Conservation (phyloP, 306 rosid species). For the Urtica urens region DNA sequence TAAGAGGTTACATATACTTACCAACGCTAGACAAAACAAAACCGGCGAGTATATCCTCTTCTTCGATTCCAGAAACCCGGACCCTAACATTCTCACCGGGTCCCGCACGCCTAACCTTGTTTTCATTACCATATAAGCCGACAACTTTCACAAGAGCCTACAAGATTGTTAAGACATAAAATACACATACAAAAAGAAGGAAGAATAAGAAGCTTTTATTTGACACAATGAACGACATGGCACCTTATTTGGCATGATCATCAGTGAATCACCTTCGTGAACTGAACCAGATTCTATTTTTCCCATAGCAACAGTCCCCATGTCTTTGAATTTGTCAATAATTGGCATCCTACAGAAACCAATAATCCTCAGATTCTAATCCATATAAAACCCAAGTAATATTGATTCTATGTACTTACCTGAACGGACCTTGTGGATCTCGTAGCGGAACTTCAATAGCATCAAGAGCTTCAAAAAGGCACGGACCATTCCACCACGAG, state of each 20-base stretch:
- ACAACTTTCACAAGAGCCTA: constrained; percentile 79
- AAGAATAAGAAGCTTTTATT: background rate
- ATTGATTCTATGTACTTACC: constrained; percentile 52
- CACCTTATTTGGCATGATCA: constrained; percentile 97
- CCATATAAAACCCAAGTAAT: no score
- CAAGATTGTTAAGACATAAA: constrained; percentile 3
- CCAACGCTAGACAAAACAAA: constrained; percentile 78
- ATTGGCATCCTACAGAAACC: constrained; percentile 69
- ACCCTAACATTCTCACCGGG: constrained; percentile 97
- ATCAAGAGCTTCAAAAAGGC: constrained; percentile 92
- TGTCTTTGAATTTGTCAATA: constrained; percentile 85
- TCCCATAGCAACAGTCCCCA: constrained; percentile 97
- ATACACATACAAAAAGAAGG: background rate
- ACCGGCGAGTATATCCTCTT: constrained; percentile 69
- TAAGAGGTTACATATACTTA: no score
- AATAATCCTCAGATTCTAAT: constrained; percentile 13
- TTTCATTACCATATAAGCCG: constrained; percentile 56
- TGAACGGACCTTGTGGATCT: constrained; percentile 81
- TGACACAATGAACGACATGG: background rate
- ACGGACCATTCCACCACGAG: constrained; percentile 88
- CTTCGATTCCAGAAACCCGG: constrained; percentile 77
- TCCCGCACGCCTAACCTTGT: constrained; percentile 65
- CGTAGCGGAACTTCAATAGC: constrained; percentile 51
- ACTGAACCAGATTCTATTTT: constrained; percentile 88
- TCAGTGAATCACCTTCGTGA: constrained; percentile 67